A percentile compares a stretch with the other conserved stretches of the same genome.
Evolutionary conservation across 208 protist genomes (phyloP).

Genomic region (Acanthamoeba pearcei): DNA sequence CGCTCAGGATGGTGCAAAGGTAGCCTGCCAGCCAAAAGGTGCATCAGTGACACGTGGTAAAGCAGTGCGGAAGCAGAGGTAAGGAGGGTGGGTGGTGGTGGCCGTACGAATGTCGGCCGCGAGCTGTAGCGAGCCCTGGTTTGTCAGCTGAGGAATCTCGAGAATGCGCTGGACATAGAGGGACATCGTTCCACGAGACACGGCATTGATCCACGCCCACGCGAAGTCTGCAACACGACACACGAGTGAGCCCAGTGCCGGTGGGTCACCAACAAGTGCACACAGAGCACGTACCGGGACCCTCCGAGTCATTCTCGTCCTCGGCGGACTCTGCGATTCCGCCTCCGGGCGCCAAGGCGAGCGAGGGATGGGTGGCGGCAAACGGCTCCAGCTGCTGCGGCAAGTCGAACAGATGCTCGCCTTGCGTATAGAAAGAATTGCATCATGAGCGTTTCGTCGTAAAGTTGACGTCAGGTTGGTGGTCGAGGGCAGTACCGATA

Average conservation of each 20-base stretch:
- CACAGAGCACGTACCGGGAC: background rate
- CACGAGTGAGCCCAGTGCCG: background rate
- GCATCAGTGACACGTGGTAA: background rate
- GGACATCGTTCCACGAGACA: slow-evolving; percentile 49
- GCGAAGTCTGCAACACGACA: slow-evolving; percentile 32
- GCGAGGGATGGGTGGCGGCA: slow-evolving; percentile 44
- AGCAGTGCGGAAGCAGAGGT: too few species aligned
- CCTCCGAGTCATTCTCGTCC: background rate
- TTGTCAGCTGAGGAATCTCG: slow-evolving; percentile 42
- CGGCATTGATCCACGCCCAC: slow-evolving; percentile 46
- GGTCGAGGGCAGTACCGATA: background rate
- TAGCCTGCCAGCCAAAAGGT: background rate
- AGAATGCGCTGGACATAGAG: slow-evolving; percentile 71
- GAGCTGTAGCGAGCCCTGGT: slow-evolving; percentile 33
- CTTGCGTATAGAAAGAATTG: background rate
- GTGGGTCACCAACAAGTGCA: background rate
- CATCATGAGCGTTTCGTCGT: background rate
- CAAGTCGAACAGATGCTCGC: slow-evolving; percentile 68
- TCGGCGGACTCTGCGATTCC: background rate
- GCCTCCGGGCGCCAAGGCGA: background rate
- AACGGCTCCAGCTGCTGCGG: slow-evolving; percentile 67
- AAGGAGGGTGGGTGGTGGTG: background rate
- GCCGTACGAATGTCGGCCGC: slow-evolving; percentile 65
- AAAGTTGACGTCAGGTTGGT: background rate
- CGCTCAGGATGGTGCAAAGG: slow-evolving; percentile 54